Percentiles rank a stretch among this genome's conserved stretches.
Conservation (phyloP, 2,329 filamentous ascomycete species). For the Neofusicoccum sp. region DNA sequence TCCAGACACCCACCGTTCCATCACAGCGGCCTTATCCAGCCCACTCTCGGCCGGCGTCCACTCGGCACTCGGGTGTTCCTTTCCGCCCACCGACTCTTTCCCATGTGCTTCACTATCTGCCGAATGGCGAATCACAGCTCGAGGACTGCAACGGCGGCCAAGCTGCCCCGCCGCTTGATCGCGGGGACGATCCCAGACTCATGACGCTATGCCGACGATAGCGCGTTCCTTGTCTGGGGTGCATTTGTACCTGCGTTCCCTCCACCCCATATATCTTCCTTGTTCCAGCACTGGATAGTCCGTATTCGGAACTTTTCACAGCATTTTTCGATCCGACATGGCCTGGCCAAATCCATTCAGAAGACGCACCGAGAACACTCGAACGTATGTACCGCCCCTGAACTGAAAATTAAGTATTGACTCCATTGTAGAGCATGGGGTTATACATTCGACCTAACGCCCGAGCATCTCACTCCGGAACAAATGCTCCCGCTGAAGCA, state of each 20-base stretch:
- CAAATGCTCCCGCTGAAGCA: conserved; percentile 63
- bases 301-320: too few species aligned
- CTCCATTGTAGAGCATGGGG: conserved; percentile 57
- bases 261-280: neutral
- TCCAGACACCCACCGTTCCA: neutral
- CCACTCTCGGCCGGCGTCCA: neutral
- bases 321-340: conserved; percentile 33
- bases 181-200: conserved; percentile 1
- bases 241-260: neutral
- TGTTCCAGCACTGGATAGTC: neutral
- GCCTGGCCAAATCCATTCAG: conserved; percentile 48
- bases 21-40: neutral
- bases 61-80: neutral
- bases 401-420: neutral
- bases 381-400: conserved; percentile 35
- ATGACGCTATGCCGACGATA: conserved; percentile 11
- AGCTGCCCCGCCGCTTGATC: neutral
- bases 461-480: conserved; percentile 62
- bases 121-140: neutral
- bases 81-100: neutral
- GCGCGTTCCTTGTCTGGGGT: neutral
- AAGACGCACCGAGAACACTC: conserved; percentile 46
- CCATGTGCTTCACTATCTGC: conserved; percentile 2
- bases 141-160: neutral
- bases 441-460: conserved; percentile 70